A percentile compares a stretch with the other conserved stretches of the same genome.
phyloP scores from a whole-genome alignment of 2,329 filamentous ascomycete genomes.

The Penicillium psychrosexuale region DNA sequence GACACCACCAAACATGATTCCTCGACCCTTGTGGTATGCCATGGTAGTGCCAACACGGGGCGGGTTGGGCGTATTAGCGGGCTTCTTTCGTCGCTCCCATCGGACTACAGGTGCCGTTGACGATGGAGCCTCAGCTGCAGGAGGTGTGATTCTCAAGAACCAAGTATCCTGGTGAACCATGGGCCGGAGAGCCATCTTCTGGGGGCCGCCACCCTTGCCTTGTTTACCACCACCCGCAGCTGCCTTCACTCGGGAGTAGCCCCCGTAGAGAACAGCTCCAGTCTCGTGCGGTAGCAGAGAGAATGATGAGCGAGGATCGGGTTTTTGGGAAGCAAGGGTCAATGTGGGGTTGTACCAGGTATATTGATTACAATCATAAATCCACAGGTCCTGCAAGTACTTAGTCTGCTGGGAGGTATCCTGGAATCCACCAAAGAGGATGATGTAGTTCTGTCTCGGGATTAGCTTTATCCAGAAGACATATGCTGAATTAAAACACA shows the following conservation, averaged over 20 bases:
- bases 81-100: conserved; percentile 92
- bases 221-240: conserved; percentile 57
- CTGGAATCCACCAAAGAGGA: conserved; percentile 95
- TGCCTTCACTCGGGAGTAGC: conserved; percentile 87
- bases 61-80: conserved; percentile 82
- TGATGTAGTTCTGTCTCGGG: conserved; percentile 68
- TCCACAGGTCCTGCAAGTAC: conserved; percentile 89
- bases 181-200: conserved; percentile 73
- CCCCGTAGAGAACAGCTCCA: conserved; percentile 86
- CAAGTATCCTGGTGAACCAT: conserved; percentile 94
- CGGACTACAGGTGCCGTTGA: conserved; percentile 69
- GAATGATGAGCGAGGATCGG: conserved; percentile 87
- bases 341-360: conserved; percentile 76
- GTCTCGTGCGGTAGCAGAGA: conserved; percentile 86
- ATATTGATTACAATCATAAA: conserved; percentile 88
- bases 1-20: conserved; percentile 90
- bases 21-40: conserved; percentile 88
- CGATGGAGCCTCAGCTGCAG: conserved; percentile 62
- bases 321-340: conserved; percentile 76
- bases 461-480: not conserved
- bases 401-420: conserved; percentile 94
- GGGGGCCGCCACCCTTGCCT: conserved; percentile 58
- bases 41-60: conserved; percentile 85
- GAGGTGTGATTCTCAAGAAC: conserved; percentile 77
- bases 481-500: not conserved